phyloP scores from a whole-genome alignment of 2,329 filamentous ascomycete species.

The Beauveria medogensis region DNA sequence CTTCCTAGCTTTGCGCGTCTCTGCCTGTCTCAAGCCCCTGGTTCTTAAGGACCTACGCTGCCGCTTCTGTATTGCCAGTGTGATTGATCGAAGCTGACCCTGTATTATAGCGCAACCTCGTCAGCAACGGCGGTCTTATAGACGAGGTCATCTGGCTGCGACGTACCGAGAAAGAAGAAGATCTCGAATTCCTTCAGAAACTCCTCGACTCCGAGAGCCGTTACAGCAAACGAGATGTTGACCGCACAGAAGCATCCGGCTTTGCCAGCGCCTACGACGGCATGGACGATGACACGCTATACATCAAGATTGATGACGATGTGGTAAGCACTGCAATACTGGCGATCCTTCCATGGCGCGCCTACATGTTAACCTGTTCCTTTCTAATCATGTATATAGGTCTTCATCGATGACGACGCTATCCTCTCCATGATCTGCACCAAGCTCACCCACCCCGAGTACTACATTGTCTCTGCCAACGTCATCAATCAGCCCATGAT shows the following conservation, averaged over 20 bases:
- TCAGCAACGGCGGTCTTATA: conserved; percentile 35
- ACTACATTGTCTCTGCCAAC: conserved; percentile 45
- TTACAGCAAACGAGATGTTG: conserved; percentile 31
- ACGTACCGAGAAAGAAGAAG: conserved; percentile 30
- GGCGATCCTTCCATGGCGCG: not conserved
- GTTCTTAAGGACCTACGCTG: not conserved
- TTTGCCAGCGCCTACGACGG: conserved; percentile 33
- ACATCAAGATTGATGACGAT: conserved; percentile 30
- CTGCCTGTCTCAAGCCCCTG: not conserved
- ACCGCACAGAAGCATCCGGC: conserved; percentile 25
- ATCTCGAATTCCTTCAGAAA: conserved; percentile 31
- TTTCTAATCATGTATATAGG: conserved; percentile 16
- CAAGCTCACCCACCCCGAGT: conserved; percentile 41
- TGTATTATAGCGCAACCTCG: conserved; percentile 31
- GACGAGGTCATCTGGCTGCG: conserved; percentile 38
- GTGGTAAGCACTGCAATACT: conserved; percentile 23
- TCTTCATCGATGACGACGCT: conserved; percentile 29
- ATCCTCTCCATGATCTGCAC: conserved; percentile 47
- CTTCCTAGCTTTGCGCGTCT: not conserved
- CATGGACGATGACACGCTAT: conserved; percentile 37
- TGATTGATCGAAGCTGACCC: not conserved
- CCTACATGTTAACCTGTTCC: not conserved
- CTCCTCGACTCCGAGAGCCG: conserved; percentile 27
- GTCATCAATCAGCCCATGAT: conserved; percentile 49
- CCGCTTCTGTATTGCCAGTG: not conserved